Percentiles rank a stretch among this genome's conserved stretches.
phyloP scores from a whole-genome alignment of 306 rosid species.

The Vigna angularis region DNA sequence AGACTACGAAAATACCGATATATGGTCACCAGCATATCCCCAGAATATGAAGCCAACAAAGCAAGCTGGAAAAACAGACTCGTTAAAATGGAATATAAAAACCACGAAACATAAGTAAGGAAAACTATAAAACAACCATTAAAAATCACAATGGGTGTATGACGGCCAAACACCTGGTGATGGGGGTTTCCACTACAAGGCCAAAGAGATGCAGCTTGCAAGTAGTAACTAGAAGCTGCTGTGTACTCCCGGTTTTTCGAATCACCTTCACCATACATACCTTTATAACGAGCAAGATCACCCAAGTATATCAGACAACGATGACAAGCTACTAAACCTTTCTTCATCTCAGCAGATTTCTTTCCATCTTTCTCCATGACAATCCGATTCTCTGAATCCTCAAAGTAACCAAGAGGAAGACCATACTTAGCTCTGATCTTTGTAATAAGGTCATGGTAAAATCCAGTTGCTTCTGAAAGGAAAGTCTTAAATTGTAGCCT shows the following conservation, averaged over 20 bases:
- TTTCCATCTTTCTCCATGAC: constrained; percentile 83
- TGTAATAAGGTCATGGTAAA: constrained; percentile 89
- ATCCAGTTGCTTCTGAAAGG: constrained; percentile 94
- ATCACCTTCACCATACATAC: constrained; percentile 89
- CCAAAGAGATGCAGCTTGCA: constrained; percentile 91
- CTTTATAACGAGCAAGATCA: constrained; percentile 97
- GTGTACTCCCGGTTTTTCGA: constrained; percentile 76
- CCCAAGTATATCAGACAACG: constrained; percentile 94
- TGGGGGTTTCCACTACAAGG: constrained; percentile 97
- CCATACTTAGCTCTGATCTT: constrained; percentile 88
- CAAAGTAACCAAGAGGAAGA: constrained; percentile 84
- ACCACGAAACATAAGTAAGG: neutral
- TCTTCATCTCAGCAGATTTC: constrained; percentile 78
- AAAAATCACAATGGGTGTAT: constrained; percentile 11
- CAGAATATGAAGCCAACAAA: constrained; percentile 90
- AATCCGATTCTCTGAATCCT: constrained; percentile 69
- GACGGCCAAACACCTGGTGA: constrained; percentile 73
- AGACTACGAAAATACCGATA: constrained; percentile 93
- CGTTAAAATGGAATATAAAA: constrained; percentile 30
- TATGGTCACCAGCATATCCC: constrained; percentile 77
- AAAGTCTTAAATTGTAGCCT: constrained; percentile 87
- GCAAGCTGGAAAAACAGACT: constrained; percentile 70
- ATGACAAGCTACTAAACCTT: constrained; percentile 84
- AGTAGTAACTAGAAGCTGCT: constrained; percentile 91
- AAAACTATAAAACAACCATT: neutral